Base-by-base conservation (phyloP, 768 basidiomycete species). In the Russula griseocarnosa region DNA sequence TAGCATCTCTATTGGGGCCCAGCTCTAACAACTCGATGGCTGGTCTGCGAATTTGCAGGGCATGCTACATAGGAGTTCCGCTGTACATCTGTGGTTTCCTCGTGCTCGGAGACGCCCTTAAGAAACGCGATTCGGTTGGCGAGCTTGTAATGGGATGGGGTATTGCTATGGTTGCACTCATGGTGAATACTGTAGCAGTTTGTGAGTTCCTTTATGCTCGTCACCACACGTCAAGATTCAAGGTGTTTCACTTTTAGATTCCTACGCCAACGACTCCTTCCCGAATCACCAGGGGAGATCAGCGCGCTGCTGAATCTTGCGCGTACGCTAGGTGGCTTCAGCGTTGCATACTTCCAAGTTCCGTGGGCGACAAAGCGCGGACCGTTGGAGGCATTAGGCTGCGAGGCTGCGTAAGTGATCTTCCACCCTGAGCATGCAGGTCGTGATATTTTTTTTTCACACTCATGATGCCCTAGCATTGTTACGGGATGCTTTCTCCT, bases 71-170 rank as follows among this genome's bases (percentile, higher is more conserved):
- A 49, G 86, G 82, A 0, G 70, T 86, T 13, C 79, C 80, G 1
- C 72, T 87, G n/a, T 86, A 83, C 70, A 75, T 88, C 55, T 80
- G 77, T 51, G 86, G 86, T 4, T 86, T 86, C 68, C 74, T 86
- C 44, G 71, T 81, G 0, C 76, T 88, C 5, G 86, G 86, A 6
- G 81, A 79, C 0, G 73, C 80, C 5, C 72, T 86, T 55, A 77
- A 86, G 70, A 79, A 82, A 20, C 81, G 82, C 62, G 73, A 84
- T 0, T 76, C 75, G 36, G 72, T 80, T n/a, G 82, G 76, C 4
- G 83, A 80, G 1, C 70, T 87, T 30, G 76, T 87, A 58, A 81
- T 87, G 73, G 86, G 86, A 18, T 88, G 87, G 87, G 85, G 83
- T 11, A 81, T 87, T 58, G 80, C 84, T 0, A 77, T 84, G 63